These are phyloP conservation scores for Pseudonitzschia delicatissima DNA, from an alignment of 108 stramenopile species.

Conservation along the genomic window DNA sequence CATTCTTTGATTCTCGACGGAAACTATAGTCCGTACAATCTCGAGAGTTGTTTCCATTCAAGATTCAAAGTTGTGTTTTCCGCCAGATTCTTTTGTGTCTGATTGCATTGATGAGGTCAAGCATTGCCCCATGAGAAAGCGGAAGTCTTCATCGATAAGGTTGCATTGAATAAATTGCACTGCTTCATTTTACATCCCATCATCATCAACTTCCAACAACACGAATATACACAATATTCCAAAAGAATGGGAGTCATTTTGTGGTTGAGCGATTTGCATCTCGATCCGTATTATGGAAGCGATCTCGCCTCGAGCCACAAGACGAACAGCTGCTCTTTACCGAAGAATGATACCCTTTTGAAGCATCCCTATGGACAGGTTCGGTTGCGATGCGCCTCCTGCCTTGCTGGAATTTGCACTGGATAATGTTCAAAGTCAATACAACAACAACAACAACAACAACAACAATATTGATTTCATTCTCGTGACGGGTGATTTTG, in stretches of 20 bases:
- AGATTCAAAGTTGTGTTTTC: no score
- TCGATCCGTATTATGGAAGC: slow-evolving; percentile 62
- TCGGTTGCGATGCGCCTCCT: slow-evolving; percentile 43
- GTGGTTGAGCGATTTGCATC: slow-evolving; percentile 73
- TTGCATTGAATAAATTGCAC: no score
- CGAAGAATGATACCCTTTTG: slow-evolving; percentile 1
- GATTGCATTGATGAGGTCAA: no score
- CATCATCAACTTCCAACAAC: no score
- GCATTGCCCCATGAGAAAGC: no score
- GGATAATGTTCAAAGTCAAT: neutral
- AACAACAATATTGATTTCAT: slow-evolving; percentile 33
- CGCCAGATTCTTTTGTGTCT: no score
- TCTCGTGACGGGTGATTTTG: slow-evolving; percentile 54
- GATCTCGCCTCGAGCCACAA: slow-evolving; percentile 24
- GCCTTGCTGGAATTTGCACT: slow-evolving; percentile 24
- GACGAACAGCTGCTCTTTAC: neutral
- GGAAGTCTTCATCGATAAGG: no score
- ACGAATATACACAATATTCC: no score
- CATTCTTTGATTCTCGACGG: no score
- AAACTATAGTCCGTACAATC: no score
- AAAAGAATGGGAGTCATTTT: slow-evolving; percentile 42
- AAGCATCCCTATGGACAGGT: slow-evolving; percentile 9
- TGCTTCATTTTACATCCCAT: no score
- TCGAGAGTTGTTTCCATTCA: no score
- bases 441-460: neutral